Evolutionary conservation across 2,329 filamentous ascomycete genomes (phyloP).

Genomic region (Pyrenochaeta sp.): DNA sequence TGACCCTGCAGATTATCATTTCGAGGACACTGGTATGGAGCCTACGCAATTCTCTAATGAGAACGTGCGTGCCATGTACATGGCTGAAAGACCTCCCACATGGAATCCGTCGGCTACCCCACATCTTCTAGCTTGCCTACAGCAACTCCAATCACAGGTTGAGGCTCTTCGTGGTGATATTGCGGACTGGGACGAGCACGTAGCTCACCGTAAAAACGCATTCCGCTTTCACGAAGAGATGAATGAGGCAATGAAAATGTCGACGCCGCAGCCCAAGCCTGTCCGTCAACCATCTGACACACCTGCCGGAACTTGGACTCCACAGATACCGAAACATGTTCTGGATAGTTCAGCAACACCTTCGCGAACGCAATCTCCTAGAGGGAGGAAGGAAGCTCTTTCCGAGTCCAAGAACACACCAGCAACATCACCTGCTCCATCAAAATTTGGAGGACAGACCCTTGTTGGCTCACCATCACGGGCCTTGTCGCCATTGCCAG

Average conservation of each 20-base stretch:
- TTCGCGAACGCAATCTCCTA: slow-evolving; percentile 45
- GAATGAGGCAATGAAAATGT: slow-evolving; percentile 48
- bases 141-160: slow-evolving; percentile 53
- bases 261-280: slow-evolving; percentile 38
- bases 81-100: slow-evolving; percentile 46
- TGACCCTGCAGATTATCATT: slow-evolving; percentile 63
- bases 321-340: slow-evolving; percentile 48
- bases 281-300: slow-evolving; percentile 35
- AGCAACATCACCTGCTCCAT: slow-evolving; percentile 35
- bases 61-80: slow-evolving; percentile 40
- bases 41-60: slow-evolving; percentile 38
- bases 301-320: slow-evolving; percentile 43
- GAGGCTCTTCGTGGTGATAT: slow-evolving; percentile 54
- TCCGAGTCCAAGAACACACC: slow-evolving; percentile 29
- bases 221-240: slow-evolving; percentile 58
- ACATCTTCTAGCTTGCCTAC: slow-evolving; percentile 53
- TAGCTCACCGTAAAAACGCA: slow-evolving; percentile 59
- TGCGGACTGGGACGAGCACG: slow-evolving; percentile 57
- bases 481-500: slow-evolving; percentile 38
- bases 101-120: slow-evolving; percentile 50
- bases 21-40: slow-evolving; percentile 34
- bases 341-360: slow-evolving; percentile 40
- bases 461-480: slow-evolving; percentile 40
- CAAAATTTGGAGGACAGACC: slow-evolving; percentile 36
- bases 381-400: slow-evolving; percentile 47